phyloP scores from a whole-genome alignment of 1,139 yeast genomes.

The Candida mesenterica region DNA sequence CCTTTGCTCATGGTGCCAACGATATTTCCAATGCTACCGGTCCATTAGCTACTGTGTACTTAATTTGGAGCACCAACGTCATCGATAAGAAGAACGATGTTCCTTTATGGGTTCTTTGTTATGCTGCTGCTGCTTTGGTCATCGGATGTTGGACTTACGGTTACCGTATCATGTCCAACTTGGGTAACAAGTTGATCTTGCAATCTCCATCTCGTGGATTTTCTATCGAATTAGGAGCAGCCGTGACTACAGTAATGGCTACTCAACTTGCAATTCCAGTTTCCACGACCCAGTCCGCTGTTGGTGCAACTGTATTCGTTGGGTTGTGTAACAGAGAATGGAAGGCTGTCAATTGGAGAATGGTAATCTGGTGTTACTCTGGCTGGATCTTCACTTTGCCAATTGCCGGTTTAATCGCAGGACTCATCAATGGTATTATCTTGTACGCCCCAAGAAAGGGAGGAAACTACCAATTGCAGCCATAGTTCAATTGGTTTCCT shows the following conservation, averaged over 20 bases:
- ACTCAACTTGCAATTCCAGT: slow-evolving; percentile 70
- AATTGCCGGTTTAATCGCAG: slow-evolving; percentile 71
- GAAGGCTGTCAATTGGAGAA: slow-evolving; percentile 74
- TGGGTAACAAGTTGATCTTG: slow-evolving; percentile 73
- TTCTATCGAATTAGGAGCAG: slow-evolving; percentile 76
- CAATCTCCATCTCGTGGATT: slow-evolving; percentile 85
- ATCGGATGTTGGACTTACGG: slow-evolving; percentile 75
- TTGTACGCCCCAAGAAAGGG: slow-evolving; percentile 64
- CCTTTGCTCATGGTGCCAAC: slow-evolving; percentile 81
- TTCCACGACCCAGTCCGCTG: slow-evolving; percentile 79
- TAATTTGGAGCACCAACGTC: slow-evolving; percentile 57
- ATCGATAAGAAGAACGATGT: slow-evolving; percentile 52
- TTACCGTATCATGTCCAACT: slow-evolving; percentile 65
- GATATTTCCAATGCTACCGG: slow-evolving; percentile 81
- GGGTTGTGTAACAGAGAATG: slow-evolving; percentile 69
- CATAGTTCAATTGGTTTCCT: too few relatives aligned
- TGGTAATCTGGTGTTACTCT: slow-evolving; percentile 66
- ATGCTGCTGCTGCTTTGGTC: slow-evolving; percentile 65
- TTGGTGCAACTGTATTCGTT: slow-evolving; percentile 75
- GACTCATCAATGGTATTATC: slow-evolving; percentile 62
- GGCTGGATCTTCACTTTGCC: slow-evolving; percentile 80
- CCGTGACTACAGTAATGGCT: slow-evolving; percentile 73
- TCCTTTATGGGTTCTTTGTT: slow-evolving; percentile 71
- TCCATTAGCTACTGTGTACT: slow-evolving; percentile 66
- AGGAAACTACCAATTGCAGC: slow-evolving; percentile 22